These are phyloP conservation scores for Aspergillus diversus DNA, from an alignment of 495 filamentous ascomycete species.

Conservation along the genomic window DNA sequence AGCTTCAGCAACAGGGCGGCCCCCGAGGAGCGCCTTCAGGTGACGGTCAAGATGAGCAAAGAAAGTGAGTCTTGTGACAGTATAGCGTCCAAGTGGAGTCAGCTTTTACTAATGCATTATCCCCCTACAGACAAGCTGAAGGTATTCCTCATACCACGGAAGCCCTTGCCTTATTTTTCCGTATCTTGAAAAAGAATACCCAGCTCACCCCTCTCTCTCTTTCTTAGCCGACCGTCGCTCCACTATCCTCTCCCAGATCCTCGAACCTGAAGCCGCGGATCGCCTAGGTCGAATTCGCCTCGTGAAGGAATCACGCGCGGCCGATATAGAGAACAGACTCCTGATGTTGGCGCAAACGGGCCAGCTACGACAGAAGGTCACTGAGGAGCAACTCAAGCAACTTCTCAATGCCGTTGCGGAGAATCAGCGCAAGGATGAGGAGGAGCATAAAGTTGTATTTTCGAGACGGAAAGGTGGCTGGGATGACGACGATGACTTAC, in stretches of 20 bases:
- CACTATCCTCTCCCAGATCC: constrained; percentile 85
- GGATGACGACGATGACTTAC: constrained; percentile 84
- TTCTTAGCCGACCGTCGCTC: constrained; percentile 56
- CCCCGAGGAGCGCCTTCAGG: constrained; percentile 51
- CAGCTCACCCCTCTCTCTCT: constrained; percentile 8
- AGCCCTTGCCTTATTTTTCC: constrained; percentile 5
- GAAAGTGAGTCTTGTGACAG: constrained; percentile 50
- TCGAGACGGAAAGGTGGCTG: constrained; percentile 80
- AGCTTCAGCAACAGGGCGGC: constrained; percentile 74
- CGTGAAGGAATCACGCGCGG: constrained; percentile 89
- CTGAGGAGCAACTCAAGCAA: constrained; percentile 91
- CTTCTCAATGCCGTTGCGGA: constrained; percentile 81
- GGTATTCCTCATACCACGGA: constrained; percentile 41
- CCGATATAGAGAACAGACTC: constrained; percentile 88
- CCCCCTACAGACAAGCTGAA: constrained; percentile 66
- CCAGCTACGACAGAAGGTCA: constrained; percentile 85
- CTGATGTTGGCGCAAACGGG: constrained; percentile 88
- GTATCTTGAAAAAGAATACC: too few species aligned
- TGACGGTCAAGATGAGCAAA: constrained; percentile 64
- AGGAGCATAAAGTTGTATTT: constrained; percentile 83
- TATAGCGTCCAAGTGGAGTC: not conserved
- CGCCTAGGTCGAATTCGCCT: constrained; percentile 91
- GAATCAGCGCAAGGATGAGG: constrained; percentile 58
- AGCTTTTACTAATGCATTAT: not conserved
- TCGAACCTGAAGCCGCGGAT: constrained; percentile 90